These are phyloP conservation scores for Phytophthora sp. DNA, from an alignment of 352 stramenopile species.

Conservation along the genomic window DNA sequence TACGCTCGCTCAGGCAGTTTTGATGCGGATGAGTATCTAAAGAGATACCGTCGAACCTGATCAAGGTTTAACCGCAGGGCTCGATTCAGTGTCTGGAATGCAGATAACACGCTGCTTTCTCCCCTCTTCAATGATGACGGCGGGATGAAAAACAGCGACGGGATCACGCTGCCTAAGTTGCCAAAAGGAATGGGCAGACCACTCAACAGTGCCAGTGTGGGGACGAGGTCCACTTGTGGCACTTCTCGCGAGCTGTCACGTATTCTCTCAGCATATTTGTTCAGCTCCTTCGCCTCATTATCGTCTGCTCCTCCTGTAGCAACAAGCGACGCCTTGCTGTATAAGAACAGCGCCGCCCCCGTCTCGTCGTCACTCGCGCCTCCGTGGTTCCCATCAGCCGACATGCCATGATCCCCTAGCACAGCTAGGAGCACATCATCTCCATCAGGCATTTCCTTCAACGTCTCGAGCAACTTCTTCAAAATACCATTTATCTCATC, in stretches of 20 bases:
- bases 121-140: conserved; percentile 1
- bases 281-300: conserved; percentile 18
- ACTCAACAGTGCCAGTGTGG: conserved; percentile 93
- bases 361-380: conserved; percentile 96
- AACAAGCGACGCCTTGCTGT: conserved; percentile 64
- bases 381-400: conserved; percentile 97
- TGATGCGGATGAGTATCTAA: conserved; percentile 68
- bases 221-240: conserved; percentile 96
- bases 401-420: conserved; percentile 99
- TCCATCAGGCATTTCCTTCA: conserved; percentile 57
- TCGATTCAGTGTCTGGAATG: conserved; percentile 61
- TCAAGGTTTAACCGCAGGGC: conserved; percentile 84
- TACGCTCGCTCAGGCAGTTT: conserved; percentile 68
- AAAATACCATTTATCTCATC: conserved; percentile 95
- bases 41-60: conserved; percentile 84
- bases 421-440: conserved; percentile 92
- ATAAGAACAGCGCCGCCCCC: conserved; percentile 95
- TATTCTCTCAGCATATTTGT: conserved; percentile 35
- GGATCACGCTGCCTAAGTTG: conserved; percentile 94
- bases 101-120: conserved; percentile 23
- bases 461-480: conserved; percentile 63
- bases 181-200: conserved; percentile 96
- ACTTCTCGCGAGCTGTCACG: conserved; percentile 49
- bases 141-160: conserved; percentile 84
- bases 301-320: conserved; percentile 2